These are phyloP conservation scores for Candida coquimbonensis DNA, from an alignment of 805 yeast genomes.

Conservation along the genomic window DNA sequence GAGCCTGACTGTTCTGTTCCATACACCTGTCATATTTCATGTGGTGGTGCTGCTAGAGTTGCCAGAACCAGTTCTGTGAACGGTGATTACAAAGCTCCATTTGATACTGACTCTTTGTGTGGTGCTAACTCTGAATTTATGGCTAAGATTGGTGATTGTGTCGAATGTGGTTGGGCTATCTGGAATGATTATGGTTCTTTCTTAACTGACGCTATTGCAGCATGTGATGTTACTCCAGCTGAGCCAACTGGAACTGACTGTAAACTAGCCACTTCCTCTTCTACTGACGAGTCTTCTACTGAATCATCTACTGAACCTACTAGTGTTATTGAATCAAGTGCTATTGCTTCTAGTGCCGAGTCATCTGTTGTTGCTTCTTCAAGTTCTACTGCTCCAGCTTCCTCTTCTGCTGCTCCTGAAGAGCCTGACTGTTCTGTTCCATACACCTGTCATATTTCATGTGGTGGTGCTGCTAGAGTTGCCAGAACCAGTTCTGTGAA, in stretches of 20 bases:
- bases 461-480: no score
- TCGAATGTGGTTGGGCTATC: constrained; percentile 32
- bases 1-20: no score
- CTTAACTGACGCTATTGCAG: constrained; percentile 14
- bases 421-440: no score
- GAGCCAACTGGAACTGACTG: constrained; percentile 15
- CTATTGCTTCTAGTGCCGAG: neutral
- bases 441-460: no score
- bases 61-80: neutral
- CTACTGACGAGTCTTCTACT: neutral
- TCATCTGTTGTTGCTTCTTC: neutral
- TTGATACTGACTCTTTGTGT: constrained; percentile 15
- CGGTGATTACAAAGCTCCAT: constrained; percentile 2
- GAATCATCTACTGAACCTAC: neutral
- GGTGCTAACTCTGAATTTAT: constrained; percentile 9
- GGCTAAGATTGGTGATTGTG: constrained; percentile 18
- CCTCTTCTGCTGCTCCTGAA: no score
- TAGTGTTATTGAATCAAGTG: neutral
- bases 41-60: no score
- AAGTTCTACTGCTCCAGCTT: neutral
- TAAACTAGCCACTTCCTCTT: neutral
- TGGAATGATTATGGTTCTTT: constrained; percentile 24
- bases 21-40: no score
- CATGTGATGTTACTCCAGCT: constrained; percentile 9
- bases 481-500: neutral